Evolutionary conservation across 139 green algal species (phyloP).

Genomic region (Monoraphidium neglectum): DNA sequence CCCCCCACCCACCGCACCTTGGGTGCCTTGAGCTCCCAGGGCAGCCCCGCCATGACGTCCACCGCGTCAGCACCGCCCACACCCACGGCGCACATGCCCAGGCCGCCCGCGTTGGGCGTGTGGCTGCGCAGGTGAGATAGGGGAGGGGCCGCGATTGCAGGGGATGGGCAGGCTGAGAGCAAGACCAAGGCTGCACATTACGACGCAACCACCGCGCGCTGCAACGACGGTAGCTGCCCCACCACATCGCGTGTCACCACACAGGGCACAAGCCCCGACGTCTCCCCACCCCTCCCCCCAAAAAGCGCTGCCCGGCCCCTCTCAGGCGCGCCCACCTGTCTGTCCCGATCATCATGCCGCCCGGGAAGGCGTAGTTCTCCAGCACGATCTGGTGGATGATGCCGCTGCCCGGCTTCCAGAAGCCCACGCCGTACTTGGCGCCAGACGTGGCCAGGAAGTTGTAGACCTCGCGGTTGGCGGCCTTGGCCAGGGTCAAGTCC

Average conservation of each 20-base stretch:
- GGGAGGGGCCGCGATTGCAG: too few relatives aligned
- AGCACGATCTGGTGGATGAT: constrained; percentile 98
- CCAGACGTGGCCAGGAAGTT: constrained; percentile 90
- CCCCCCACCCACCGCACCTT: constrained; percentile 94
- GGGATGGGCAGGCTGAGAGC: too few relatives aligned
- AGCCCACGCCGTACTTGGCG: constrained; percentile 94
- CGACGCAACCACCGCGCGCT: too few relatives aligned
- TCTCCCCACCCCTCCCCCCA: too few relatives aligned
- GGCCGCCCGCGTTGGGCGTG: constrained; percentile 92
- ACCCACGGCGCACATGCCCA: constrained; percentile 90
- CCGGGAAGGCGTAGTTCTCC: constrained; percentile 96
- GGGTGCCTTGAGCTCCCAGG: constrained; percentile 95
- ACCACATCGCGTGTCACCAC: too few relatives aligned
- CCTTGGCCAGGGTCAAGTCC: constrained; percentile 76
- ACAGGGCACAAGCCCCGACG: too few relatives aligned
- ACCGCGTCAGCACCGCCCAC: constrained; percentile 94
- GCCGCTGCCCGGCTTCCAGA: constrained; percentile 92
- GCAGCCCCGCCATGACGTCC: constrained; percentile 96
- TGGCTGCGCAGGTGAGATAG: constrained; percentile 51
- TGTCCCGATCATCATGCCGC: constrained; percentile 95
- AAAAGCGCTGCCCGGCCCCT: too few relatives aligned
- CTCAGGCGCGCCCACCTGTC: constrained; percentile 79
- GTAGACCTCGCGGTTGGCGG: constrained; percentile 93
- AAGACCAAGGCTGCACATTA: too few relatives aligned
- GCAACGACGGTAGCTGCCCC: too few relatives aligned